Percentiles rank a stretch among this genome's conserved stretches.
Conservation (phyloP, 2,329 filamentous ascomycete species). For the Dothistroma septosporum region DNA sequence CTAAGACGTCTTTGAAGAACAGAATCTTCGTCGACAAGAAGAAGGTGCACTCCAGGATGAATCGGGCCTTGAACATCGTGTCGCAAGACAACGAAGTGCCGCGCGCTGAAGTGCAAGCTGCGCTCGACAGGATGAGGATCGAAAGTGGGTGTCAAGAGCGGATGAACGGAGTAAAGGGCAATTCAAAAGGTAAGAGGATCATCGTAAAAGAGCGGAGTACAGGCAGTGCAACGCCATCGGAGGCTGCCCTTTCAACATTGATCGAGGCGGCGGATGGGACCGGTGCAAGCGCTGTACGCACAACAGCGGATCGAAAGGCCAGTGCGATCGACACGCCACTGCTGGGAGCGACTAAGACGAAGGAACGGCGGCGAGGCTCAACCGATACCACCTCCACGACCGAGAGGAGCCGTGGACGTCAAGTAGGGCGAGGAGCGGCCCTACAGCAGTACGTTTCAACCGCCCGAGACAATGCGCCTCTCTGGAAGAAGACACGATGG, state of each 20-base stretch:
- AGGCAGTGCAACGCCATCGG: background rate
- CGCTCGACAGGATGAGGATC: background rate
- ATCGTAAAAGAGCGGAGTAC: background rate
- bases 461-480: background rate
- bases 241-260: background rate
- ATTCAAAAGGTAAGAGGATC: background rate
- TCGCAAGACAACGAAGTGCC: background rate
- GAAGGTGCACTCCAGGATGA: constrained; percentile 1
- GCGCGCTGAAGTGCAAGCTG: background rate
- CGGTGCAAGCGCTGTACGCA: background rate
- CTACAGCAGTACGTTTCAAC: background rate
- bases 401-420: background rate
- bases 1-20: too few relatives aligned
- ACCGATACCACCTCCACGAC: background rate
- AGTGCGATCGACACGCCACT: background rate
- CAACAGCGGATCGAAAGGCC: background rate
- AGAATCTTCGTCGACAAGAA: background rate
- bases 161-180: background rate
- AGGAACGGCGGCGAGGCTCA: background rate
- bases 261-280: background rate
- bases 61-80: background rate
- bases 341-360: background rate
- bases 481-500: background rate
- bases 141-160: background rate
- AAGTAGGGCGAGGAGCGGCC: background rate